Evolutionary conservation across 2,329 filamentous ascomycete genomes (phyloP).

Genomic region (Cercospora janseana): DNA sequence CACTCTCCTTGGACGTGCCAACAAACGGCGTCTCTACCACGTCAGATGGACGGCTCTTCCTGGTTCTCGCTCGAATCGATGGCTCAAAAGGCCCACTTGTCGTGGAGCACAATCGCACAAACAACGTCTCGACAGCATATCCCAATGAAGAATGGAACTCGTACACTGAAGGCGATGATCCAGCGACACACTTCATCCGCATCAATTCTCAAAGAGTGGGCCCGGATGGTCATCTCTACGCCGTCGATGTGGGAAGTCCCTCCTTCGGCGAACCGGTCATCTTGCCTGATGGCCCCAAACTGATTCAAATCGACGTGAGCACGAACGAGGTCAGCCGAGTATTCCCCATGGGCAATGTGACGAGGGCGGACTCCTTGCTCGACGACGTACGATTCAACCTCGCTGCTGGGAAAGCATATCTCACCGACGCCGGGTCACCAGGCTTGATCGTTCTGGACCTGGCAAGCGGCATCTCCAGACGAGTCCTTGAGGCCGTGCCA

Average conservation of each 20-base stretch:
- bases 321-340: conserved; percentile 38
- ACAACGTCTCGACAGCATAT: conserved; percentile 30
- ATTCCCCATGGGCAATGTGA: conserved; percentile 39
- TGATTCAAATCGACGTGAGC: conserved; percentile 38
- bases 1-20: conserved; percentile 9
- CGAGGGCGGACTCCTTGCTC: conserved; percentile 21
- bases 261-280: conserved; percentile 34
- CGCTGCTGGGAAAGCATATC: conserved; percentile 31
- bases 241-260: conserved; percentile 37
- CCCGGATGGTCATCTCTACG: conserved; percentile 37
- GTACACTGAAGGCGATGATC: conserved; percentile 30
- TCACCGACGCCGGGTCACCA: conserved; percentile 29
- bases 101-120: conserved; percentile 7
- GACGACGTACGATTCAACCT: conserved; percentile 42
- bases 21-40: conserved; percentile 15
- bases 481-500: conserved; percentile 33
- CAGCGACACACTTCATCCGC: conserved; percentile 28
- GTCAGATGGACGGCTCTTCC: conserved; percentile 11
- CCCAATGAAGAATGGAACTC: conserved; percentile 35
- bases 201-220: conserved; percentile 35
- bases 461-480: conserved; percentile 23
- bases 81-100: conserved; percentile 3
- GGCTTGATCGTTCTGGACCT: conserved; percentile 24
- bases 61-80: conserved; percentile 12
- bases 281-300: conserved; percentile 33